Percentiles rank a stretch among this genome's conserved stretches.
phyloP scores from a whole-genome alignment of 441 rosid species.

The Melastoma candidum region DNA sequence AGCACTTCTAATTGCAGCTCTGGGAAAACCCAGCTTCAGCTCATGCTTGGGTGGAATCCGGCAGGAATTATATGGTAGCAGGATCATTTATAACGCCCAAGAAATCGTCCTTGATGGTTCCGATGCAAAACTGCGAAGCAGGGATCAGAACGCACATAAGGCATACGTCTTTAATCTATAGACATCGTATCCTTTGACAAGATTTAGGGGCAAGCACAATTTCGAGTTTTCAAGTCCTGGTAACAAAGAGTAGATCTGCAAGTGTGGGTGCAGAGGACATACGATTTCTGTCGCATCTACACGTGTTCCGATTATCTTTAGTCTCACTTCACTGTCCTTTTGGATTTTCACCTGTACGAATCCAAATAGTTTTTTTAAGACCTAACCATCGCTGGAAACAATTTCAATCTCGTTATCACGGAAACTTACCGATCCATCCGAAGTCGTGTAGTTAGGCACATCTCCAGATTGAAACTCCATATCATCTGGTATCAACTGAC shows the following conservation, averaged over 20 bases:
- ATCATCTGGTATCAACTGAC: conserved; percentile 86
- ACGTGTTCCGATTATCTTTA: conserved; percentile 89
- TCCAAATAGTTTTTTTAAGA: conserved; percentile 4
- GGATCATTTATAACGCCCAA: conserved; percentile 96
- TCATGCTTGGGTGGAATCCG: too few species aligned
- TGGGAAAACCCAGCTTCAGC: too few species aligned
- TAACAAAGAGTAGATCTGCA: too few species aligned
- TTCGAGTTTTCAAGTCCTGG: too few species aligned
- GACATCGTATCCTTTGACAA: too few species aligned
- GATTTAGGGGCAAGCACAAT: too few species aligned
- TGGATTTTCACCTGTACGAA: conserved; percentile 75
- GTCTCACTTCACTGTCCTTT: conserved; percentile 83
- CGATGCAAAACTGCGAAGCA: conserved; percentile 73
- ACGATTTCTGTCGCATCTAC: conserved; percentile 97
- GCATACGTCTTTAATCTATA: too few species aligned
- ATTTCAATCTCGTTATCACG: background rate
- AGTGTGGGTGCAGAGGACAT: conserved; percentile 16
- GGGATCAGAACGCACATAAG: too few species aligned
- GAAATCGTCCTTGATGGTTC: conserved; percentile 93
- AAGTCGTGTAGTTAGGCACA: conserved; percentile 79
- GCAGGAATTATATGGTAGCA: conserved; percentile 27
- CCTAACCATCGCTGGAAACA: background rate
- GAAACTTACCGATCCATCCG: conserved; percentile 74
- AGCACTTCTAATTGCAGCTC: too few species aligned
- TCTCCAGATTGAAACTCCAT: conserved; percentile 97